These are phyloP conservation scores for Pogostemon cablin DNA, from an alignment of 257 asterid genomes.

Conservation along the genomic window DNA sequence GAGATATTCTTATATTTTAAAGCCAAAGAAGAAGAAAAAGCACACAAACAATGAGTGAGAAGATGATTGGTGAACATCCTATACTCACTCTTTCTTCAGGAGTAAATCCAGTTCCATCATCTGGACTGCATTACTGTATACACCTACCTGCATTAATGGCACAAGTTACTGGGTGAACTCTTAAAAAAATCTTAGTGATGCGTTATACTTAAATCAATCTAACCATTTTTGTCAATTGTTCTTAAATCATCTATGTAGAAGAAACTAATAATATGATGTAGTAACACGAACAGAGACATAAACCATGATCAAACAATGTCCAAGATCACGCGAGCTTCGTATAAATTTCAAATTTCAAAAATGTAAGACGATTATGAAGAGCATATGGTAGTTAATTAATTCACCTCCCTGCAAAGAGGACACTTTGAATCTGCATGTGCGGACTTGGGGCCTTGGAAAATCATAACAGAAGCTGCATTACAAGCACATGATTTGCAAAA, in stretches of 20 bases:
- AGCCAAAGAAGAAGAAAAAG: background rate
- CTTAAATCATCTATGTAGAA: background rate
- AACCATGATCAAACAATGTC: background rate
- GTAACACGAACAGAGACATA: background rate
- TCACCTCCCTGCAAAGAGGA: conserved; percentile 84
- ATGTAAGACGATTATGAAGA: background rate
- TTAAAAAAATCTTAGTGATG: background rate
- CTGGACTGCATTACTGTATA: conserved; percentile 58
- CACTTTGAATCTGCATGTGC: conserved; percentile 67
- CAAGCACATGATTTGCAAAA: conserved; percentile 83
- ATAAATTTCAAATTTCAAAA: background rate
- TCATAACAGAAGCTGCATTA: conserved; percentile 84
- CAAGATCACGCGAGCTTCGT: background rate
- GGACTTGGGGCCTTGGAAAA: conserved; percentile 64
- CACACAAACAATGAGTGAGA: background rate
- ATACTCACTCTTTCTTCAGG: conserved; percentile 64
- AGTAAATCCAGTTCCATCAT: conserved; percentile 76
- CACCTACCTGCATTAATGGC: conserved; percentile 55
- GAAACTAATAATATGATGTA: background rate
- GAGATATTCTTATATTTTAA: background rate
- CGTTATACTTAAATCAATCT: background rate
- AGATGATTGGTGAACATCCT: background rate
- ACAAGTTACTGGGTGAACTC: background rate
- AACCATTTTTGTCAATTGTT: background rate
- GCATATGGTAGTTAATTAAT: background rate